A percentile compares a stretch with the other conserved stretches of the same genome.
These are phyloP conservation scores for Tephrocybe sp. DNA, from an alignment of 768 basidiomycete genomes.

Conservation along the genomic window DNA sequence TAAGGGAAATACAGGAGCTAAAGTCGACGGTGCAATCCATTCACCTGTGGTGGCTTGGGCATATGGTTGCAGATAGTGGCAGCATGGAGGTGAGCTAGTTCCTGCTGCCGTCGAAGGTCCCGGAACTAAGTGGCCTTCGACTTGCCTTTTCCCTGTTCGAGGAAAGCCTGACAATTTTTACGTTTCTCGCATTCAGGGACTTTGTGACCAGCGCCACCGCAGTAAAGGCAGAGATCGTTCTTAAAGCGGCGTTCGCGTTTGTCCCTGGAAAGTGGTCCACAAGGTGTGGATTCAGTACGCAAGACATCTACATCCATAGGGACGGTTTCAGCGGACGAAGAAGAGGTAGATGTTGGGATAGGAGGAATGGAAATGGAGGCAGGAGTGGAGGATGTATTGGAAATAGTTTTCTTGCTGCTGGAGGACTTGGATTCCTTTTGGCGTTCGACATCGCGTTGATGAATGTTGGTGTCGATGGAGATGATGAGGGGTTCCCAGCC, in stretches of 20 bases:
- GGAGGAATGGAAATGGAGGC: slow-evolving; percentile 3
- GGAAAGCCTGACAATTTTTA: slow-evolving; percentile 1
- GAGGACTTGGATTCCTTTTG: not conserved
- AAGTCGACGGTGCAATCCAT: slow-evolving; percentile 15
- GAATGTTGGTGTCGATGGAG: slow-evolving; percentile 24
- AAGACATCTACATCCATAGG: slow-evolving; percentile 32
- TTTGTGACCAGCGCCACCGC: slow-evolving; percentile 26
- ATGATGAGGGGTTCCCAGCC: slow-evolving; percentile 18
- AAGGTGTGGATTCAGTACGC: slow-evolving; percentile 9
- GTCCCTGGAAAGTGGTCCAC: slow-evolving; percentile 21
- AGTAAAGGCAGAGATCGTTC: slow-evolving; percentile 32
- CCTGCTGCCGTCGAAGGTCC: slow-evolving; percentile 25
- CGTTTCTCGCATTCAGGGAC: slow-evolving; percentile 24
- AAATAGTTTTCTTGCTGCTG: not conserved
- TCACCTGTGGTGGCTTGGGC: slow-evolving; percentile 12
- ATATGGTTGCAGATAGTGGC: slow-evolving; percentile 16
- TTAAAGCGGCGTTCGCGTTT: slow-evolving; percentile 22
- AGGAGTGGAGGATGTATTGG: not conserved
- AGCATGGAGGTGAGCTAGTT: slow-evolving; percentile 13
- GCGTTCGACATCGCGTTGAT: slow-evolving; percentile 16
- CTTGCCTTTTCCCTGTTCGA: slow-evolving; percentile 27
- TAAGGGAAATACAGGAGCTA: slow-evolving; percentile 19
- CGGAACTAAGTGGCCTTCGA: slow-evolving; percentile 23
- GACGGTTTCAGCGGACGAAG: slow-evolving; percentile 15
- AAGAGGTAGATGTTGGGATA: not conserved